Percentiles rank a stretch among this genome's conserved stretches.
These are phyloP conservation scores for Aspergillus chevalieri DNA, from an alignment of 2,329 filamentous ascomycete species.

Conservation along the genomic window DNA sequence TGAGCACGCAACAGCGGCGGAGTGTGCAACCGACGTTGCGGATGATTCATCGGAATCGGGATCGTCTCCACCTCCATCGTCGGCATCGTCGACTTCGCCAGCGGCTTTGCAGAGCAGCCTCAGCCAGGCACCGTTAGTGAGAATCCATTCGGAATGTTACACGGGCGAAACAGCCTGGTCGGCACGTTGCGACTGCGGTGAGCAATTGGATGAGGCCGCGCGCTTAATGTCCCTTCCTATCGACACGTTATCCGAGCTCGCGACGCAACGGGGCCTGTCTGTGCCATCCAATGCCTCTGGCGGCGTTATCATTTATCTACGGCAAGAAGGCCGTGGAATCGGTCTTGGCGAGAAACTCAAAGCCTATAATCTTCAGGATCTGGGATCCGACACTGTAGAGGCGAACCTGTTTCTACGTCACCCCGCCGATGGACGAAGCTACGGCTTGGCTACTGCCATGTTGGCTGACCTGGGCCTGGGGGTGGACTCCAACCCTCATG, in stretches of 20 bases:
- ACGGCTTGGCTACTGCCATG: conserved; percentile 95
- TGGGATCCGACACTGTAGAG: conserved; percentile 96
- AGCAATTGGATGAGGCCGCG: conserved; percentile 94
- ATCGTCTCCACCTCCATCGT: conserved; percentile 10
- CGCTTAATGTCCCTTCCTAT: conserved; percentile 74
- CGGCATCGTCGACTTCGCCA: conserved; percentile 2
- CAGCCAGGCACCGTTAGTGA: conserved; percentile 62
- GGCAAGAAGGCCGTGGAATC: conserved; percentile 93
- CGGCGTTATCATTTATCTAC: conserved; percentile 90
- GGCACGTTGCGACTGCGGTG: conserved; percentile 92
- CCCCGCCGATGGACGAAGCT: conserved; percentile 88
- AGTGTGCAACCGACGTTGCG: conserved; percentile 9
- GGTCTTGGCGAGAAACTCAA: conserved; percentile 93
- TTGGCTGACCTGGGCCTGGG: conserved; percentile 73
- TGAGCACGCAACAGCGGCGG: conserved; percentile 10
- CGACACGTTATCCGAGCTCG: conserved; percentile 24
- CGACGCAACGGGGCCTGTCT: conserved; percentile 19
- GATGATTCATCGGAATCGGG: conserved; percentile 2
- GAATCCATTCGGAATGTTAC: conserved; percentile 97
- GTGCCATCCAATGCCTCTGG: conserved; percentile 54
- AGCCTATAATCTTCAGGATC: conserved; percentile 93
- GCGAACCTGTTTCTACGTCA: conserved; percentile 87
- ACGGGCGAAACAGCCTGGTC: conserved; percentile 99
- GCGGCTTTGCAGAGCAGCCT: conserved; percentile 13
- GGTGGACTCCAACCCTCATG: conserved; percentile 53